These are phyloP conservation scores for Sugiyamaella pinicola DNA, from an alignment of 1,139 yeast genomes.

Conservation along the genomic window DNA sequence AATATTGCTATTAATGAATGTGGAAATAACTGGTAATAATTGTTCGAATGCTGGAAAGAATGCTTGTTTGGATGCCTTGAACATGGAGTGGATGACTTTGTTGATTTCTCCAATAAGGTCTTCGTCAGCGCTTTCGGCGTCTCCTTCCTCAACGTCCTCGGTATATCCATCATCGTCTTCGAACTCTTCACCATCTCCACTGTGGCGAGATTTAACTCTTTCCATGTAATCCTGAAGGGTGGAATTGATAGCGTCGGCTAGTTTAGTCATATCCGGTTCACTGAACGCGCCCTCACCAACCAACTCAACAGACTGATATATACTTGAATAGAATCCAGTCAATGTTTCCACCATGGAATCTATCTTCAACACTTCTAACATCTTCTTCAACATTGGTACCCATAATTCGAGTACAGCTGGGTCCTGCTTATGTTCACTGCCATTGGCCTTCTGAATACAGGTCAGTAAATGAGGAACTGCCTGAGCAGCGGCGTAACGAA, in stretches of 20 bases:
- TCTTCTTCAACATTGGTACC: constrained; percentile 68
- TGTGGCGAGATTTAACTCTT: constrained; percentile 72
- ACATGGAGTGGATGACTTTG: constrained; percentile 72
- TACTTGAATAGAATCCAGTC: constrained; percentile 72
- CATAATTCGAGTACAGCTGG: constrained; percentile 62
- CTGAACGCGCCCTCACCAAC: constrained; percentile 63
- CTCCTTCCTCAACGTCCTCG: constrained; percentile 70
- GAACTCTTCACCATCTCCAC: constrained; percentile 61
- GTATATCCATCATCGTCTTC: constrained; percentile 63
- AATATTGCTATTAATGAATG: constrained; percentile 58
- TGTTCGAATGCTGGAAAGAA: constrained; percentile 69
- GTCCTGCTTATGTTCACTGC: constrained; percentile 37
- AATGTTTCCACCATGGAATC: constrained; percentile 87
- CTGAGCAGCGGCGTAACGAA: constrained; percentile 85
- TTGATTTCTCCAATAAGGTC: constrained; percentile 84
- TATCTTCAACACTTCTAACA: constrained; percentile 65
- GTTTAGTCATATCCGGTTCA: constrained; percentile 56
- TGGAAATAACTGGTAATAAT: constrained; percentile 38
- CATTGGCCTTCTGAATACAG: constrained; percentile 44
- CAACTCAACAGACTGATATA: constrained; percentile 66
- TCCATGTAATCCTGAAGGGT: constrained; percentile 69
- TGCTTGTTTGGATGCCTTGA: constrained; percentile 60
- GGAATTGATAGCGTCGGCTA: constrained; percentile 61
- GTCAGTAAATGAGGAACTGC: constrained; percentile 76
- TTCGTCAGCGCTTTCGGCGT: constrained; percentile 86